Conservation (phyloP, 768 basidiomycete species). For the Mycena leptocephala region DNA sequence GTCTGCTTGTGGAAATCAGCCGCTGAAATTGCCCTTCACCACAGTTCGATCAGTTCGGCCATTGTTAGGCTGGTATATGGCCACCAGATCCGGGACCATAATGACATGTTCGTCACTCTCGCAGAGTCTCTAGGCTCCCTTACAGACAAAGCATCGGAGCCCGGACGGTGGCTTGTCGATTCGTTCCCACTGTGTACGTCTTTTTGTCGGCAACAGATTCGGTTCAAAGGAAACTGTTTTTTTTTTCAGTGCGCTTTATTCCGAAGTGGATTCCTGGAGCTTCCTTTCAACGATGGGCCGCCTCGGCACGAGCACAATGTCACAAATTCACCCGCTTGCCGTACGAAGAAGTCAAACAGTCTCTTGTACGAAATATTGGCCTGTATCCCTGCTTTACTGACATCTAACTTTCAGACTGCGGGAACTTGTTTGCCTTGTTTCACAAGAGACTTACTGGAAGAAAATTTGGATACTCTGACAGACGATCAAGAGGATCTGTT, state of each 20-base stretch:
- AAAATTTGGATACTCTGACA: background rate
- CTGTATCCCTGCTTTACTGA: too few species aligned
- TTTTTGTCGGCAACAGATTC: too few species aligned
- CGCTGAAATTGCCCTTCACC: too few species aligned
- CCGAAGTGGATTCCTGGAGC: background rate
- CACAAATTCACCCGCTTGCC: background rate
- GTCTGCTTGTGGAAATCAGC: too few species aligned
- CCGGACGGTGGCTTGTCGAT: slow-evolving; percentile 1
- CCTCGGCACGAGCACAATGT: background rate
- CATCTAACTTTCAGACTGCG: too few species aligned
- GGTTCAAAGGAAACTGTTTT: too few species aligned
- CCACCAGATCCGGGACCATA: too few species aligned
- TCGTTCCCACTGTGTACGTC: background rate
- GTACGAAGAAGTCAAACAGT: too few species aligned
- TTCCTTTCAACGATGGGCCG: background rate
- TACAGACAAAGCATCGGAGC: background rate
- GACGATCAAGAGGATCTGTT: background rate
- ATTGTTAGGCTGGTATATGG: too few species aligned
- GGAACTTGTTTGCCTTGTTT: too few species aligned
- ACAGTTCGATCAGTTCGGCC: too few species aligned
- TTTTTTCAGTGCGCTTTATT: background rate
- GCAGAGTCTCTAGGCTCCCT: background rate
- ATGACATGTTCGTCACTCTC: background rate
- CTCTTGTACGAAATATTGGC: too few species aligned
- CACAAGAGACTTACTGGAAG: background rate